Percentiles rank a stretch among this genome's conserved stretches.
Conservation (phyloP, 352 stramenopile species). For the Thalassiosira livingstoniorum region DNA sequence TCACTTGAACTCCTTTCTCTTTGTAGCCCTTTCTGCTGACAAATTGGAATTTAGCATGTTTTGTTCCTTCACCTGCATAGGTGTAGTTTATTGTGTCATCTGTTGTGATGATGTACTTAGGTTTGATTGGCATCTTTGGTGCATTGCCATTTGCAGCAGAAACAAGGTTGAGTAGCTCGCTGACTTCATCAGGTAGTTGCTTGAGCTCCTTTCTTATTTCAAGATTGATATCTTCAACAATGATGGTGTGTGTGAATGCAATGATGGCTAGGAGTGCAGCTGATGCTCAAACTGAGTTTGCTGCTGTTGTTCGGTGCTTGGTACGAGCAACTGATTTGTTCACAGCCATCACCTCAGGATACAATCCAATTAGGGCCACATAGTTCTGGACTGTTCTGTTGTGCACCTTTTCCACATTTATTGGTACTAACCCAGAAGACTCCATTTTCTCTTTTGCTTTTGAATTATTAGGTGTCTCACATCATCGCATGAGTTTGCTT, state of each 20-base stretch:
- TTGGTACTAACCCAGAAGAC: too few species aligned
- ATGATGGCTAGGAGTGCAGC: not conserved
- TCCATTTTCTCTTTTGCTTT: too few species aligned
- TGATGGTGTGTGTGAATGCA: conserved; percentile 2
- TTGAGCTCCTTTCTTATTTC: conserved; percentile 15
- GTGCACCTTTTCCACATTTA: too few species aligned
- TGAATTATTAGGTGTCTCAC: too few species aligned
- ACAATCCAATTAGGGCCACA: too few species aligned
- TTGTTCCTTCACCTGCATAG: not conserved
- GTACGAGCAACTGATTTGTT: conserved; percentile 1
- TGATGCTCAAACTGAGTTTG: conserved; percentile 12
- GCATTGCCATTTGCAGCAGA: not conserved
- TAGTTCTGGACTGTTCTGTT: too few species aligned
- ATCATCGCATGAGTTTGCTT: too few species aligned
- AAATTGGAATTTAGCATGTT: not conserved
- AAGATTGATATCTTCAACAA: not conserved
- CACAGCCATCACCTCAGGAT: too few species aligned
- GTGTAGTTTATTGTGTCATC: not conserved
- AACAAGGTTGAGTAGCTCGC: conserved; percentile 5
- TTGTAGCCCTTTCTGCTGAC: conserved; percentile 1
- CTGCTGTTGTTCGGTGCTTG: conserved; percentile 2
- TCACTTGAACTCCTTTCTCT: not conserved
- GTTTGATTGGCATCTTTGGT: not conserved
- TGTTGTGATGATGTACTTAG: not conserved
- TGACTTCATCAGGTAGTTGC: not conserved